Conservation (phyloP, 345 rosid species). For the Turritis glabra region DNA sequence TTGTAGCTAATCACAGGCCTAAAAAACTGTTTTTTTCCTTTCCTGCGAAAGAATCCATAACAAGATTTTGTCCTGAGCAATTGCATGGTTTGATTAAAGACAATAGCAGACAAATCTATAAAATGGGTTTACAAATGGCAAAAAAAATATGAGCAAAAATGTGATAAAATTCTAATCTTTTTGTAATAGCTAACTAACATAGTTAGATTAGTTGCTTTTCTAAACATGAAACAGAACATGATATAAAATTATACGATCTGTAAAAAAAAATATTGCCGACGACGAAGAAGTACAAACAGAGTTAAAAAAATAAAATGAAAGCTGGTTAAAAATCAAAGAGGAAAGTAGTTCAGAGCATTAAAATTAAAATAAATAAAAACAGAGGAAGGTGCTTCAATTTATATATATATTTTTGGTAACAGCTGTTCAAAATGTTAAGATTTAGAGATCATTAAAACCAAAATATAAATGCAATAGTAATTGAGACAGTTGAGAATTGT, state of each 20-base stretch:
- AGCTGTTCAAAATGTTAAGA: conserved; percentile 47
- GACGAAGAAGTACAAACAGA: conserved; percentile 20
- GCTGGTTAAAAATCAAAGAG: conserved; percentile 33
- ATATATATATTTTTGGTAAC: conserved; percentile 14
- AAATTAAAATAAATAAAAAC: conserved; percentile 37
- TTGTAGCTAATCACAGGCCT: conserved; percentile 38
- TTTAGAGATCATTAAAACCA: conserved; percentile 78
- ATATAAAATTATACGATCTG: neutral
- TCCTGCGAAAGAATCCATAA: conserved; percentile 23
- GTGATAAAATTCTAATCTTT: neutral
- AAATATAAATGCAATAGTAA: conserved; percentile 91
- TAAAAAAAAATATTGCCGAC: neutral
- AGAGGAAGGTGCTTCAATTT: conserved; percentile 33
- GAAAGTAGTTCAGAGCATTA: conserved; percentile 71
- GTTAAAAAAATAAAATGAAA: conserved; percentile 41
- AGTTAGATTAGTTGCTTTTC: conserved; percentile 4
- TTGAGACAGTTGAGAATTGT: conserved; percentile 87
- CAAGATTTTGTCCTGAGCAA: conserved; percentile 27
- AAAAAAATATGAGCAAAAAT: neutral
- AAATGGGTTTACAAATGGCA: conserved; percentile 20
- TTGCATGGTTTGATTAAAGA: conserved; percentile 26
- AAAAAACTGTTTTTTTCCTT: conserved; percentile 1
- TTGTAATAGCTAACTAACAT: neutral
- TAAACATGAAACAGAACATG: neutral
- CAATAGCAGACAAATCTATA: conserved; percentile 36